phyloP scores from a whole-genome alignment of 805 yeast genomes.

The Kodamaea fukazawae region DNA sequence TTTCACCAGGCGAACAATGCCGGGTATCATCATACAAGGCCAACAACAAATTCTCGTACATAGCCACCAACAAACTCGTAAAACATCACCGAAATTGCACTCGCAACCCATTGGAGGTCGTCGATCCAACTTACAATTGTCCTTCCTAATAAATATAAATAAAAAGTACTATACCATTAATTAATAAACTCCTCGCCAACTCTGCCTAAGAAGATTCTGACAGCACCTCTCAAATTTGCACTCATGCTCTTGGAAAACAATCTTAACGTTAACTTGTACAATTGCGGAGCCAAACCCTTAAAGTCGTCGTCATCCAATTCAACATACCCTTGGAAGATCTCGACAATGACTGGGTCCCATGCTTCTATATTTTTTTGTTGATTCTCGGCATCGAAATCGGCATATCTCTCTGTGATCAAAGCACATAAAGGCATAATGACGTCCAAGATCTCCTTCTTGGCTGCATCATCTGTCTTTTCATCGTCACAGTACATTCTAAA shows the following conservation, averaged over 20 bases:
- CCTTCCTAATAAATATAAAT: too few relatives aligned
- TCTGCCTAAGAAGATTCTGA: slow-evolving; percentile 55
- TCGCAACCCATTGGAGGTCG: too few relatives aligned
- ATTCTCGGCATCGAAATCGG: slow-evolving; percentile 71
- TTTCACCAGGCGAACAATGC: too few relatives aligned
- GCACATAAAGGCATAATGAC: slow-evolving; percentile 67
- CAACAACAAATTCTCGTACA: too few relatives aligned
- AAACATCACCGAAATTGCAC: too few relatives aligned
- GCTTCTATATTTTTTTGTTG: slow-evolving; percentile 76
- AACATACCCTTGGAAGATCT: slow-evolving; percentile 76
- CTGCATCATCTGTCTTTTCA: slow-evolving; percentile 45
- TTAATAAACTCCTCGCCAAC: slow-evolving; percentile 44
- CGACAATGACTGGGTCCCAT: slow-evolving; percentile 91
- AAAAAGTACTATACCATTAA: not conserved
- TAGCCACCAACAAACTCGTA: too few relatives aligned
- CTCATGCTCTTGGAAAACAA: slow-evolving; percentile 62
- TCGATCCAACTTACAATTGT: too few relatives aligned
- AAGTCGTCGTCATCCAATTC: slow-evolving; percentile 77
- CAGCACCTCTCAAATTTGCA: slow-evolving; percentile 57
- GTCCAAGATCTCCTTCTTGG: slow-evolving; percentile 48
- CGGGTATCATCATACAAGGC: too few relatives aligned
- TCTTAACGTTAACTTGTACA: slow-evolving; percentile 58
- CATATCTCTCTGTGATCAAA: slow-evolving; percentile 66
- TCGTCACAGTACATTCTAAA: slow-evolving; percentile 75
- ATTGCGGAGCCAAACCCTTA: slow-evolving; percentile 50